These are phyloP conservation scores for Zygotorulaspora florentina DNA, from an alignment of 805 yeast species.

Conservation along the genomic window DNA sequence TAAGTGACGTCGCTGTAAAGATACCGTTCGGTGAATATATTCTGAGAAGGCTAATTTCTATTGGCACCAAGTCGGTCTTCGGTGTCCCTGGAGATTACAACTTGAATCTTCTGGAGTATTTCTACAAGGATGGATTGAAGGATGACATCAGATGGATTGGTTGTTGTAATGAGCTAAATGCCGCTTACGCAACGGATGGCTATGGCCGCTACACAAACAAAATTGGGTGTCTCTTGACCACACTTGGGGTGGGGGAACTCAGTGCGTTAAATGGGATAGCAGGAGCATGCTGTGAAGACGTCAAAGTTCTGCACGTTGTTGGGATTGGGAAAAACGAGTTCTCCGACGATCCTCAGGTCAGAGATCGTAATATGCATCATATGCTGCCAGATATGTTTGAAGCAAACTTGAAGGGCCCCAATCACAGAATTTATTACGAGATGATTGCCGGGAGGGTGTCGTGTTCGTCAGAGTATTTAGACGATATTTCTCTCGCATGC, in stretches of 20 bases:
- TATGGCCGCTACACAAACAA: slow-evolving; percentile 55
- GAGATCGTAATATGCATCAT: slow-evolving; percentile 49
- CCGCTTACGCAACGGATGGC: slow-evolving; percentile 90
- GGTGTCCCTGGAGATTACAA: slow-evolving; percentile 83
- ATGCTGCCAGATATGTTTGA: slow-evolving; percentile 48
- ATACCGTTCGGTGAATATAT: slow-evolving; percentile 63
- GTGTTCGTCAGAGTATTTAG: slow-evolving; percentile 51
- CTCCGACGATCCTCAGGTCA: slow-evolving; percentile 10
- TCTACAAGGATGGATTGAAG: slow-evolving; percentile 41
- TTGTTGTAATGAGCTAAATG: slow-evolving; percentile 82
- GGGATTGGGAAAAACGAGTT: slow-evolving; percentile 38
- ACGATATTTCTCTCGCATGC: slow-evolving; percentile 42
- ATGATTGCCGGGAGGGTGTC: slow-evolving; percentile 54
- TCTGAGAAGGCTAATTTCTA: slow-evolving; percentile 50
- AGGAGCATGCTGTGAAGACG: slow-evolving; percentile 81
- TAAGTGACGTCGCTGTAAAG: slow-evolving; percentile 1
- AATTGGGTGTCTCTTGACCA: slow-evolving; percentile 35
- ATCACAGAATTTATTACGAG: slow-evolving; percentile 62
- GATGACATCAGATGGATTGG: slow-evolving; percentile 63
- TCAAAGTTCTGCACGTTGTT: slow-evolving; percentile 69
- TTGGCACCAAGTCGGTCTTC: slow-evolving; percentile 58
- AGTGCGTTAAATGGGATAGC: slow-evolving; percentile 77
- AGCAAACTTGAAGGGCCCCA: slow-evolving; percentile 47
- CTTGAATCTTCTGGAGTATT: slow-evolving; percentile 60
- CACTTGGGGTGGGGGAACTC: slow-evolving; percentile 81